Conservation (phyloP, 2,329 filamentous ascomycete species). For the Hypomyces perniciosus region DNA sequence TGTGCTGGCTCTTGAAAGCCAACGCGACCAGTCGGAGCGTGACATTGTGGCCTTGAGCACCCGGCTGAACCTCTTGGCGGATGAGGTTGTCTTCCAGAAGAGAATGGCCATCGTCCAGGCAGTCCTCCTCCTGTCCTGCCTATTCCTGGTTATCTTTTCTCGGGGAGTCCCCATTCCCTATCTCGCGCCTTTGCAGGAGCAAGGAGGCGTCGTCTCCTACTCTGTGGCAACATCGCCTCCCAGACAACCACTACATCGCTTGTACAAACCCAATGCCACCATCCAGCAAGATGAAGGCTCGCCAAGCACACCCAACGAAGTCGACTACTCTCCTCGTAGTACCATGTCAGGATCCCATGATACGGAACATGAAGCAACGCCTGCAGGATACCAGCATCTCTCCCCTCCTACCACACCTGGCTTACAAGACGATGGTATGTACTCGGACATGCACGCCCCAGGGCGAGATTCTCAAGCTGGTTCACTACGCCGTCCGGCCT, state of each 20-base stretch:
- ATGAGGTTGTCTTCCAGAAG: constrained; percentile 83
- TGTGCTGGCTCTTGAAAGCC: constrained; percentile 81
- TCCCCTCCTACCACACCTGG: constrained; percentile 23
- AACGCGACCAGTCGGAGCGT: constrained; percentile 75
- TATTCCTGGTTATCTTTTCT: constrained; percentile 81
- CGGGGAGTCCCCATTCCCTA: constrained; percentile 39
- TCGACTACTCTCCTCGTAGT: too few species aligned
- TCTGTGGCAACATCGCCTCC: constrained; percentile 17
- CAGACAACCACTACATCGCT: constrained; percentile 10
- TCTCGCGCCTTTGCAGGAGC: constrained; percentile 25
- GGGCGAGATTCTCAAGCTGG: constrained; percentile 1
- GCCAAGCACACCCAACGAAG: not conserved
- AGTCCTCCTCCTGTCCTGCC: constrained; percentile 76
- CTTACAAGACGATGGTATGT: constrained; percentile 13
- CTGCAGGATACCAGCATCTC: constrained; percentile 19
- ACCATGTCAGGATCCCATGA: not conserved
- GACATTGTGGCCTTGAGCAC: constrained; percentile 78
- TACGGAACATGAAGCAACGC: not conserved
- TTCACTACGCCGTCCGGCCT: not conserved
- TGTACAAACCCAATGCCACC: constrained; percentile 2
- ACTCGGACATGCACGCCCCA: constrained; percentile 7
- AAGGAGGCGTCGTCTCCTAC: constrained; percentile 19
- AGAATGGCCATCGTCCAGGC: constrained; percentile 91
- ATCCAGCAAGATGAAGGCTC: not conserved
- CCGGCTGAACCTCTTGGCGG: constrained; percentile 81